A percentile compares a stretch with the other conserved stretches of the same genome.
Conservation (phyloP, 2,329 filamentous ascomycete species). For the Neonectria punicea region DNA sequence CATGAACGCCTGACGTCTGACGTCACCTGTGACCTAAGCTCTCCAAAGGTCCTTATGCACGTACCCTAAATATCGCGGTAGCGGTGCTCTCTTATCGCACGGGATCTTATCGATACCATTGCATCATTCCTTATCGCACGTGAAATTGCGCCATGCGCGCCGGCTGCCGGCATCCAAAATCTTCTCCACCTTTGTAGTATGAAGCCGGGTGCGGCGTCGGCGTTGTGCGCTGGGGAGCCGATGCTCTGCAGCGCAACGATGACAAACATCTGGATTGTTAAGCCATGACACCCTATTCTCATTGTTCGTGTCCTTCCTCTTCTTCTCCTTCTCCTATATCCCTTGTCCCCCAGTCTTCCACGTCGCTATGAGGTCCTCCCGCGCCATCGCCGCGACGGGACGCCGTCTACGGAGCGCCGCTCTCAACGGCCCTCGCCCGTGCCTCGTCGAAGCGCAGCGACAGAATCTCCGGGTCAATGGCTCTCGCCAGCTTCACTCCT, state of each 20-base stretch:
- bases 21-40: not conserved
- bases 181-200: slow-evolving; percentile 29
- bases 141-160: slow-evolving; percentile 43
- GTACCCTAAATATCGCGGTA: not conserved
- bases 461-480: slow-evolving; percentile 10
- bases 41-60: not conserved
- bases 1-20: not conserved
- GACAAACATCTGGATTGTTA: slow-evolving; percentile 37
- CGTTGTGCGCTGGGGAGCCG: slow-evolving; percentile 6
- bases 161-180: slow-evolving; percentile 20
- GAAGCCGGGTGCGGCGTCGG: slow-evolving; percentile 31
- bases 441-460: slow-evolving; percentile 7
- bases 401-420: slow-evolving; percentile 30
- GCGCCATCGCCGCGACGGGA: slow-evolving; percentile 31
- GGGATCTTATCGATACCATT: slow-evolving; percentile 33
- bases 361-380: slow-evolving; percentile 37
- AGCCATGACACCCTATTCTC: slow-evolving; percentile 6
- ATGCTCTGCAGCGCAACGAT: slow-evolving; percentile 25
- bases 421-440: slow-evolving; percentile 15
- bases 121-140: slow-evolving; percentile 32
- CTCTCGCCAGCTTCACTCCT: slow-evolving; percentile 39
- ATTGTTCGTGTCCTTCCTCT: not conserved
- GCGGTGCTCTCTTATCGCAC: not conserved
- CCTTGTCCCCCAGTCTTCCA: not conserved
- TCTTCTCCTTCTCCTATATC: not conserved